A percentile compares a stretch with the other conserved stretches of the same genome.
Evolutionary conservation across 164 flowering plant species (phyloP).

Genomic region (Berberis vulgaris): DNA sequence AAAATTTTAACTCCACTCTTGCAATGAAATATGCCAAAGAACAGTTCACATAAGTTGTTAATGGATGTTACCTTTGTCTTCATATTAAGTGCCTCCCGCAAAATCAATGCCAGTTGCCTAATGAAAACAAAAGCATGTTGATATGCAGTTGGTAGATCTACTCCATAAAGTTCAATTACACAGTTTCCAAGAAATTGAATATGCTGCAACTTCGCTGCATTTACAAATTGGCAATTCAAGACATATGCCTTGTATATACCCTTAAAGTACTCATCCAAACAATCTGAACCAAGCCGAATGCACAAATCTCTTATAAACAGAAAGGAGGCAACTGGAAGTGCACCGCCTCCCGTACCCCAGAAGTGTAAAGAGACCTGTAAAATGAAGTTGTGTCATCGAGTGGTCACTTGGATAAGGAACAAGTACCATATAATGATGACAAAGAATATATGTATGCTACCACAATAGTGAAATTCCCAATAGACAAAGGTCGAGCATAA

Average conservation of each 20-base stretch:
- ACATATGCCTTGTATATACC: slow-evolving; percentile 94
- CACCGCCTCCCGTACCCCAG: slow-evolving; percentile 94
- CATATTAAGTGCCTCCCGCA: slow-evolving; percentile 59
- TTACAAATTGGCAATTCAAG: slow-evolving; percentile 64
- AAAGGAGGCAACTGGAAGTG: slow-evolving; percentile 75
- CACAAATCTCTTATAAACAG: slow-evolving; percentile 79
- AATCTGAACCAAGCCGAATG: slow-evolving; percentile 78
- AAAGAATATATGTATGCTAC: no score
- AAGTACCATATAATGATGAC: no score
- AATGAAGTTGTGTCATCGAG: slow-evolving; percentile 1
- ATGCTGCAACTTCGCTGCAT: slow-evolving; percentile 70
- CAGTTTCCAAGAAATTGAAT: slow-evolving; percentile 80
- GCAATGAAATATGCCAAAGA: no score
- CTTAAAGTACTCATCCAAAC: slow-evolving; percentile 72
- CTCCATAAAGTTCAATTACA: slow-evolving; percentile 62
- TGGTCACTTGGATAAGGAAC: no score
- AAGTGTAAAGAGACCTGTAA: slow-evolving; percentile 80
- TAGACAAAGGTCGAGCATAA: no score
- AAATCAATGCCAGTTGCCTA: slow-evolving; percentile 77
- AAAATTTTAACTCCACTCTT: no score
- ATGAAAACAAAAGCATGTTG: slow-evolving; percentile 90
- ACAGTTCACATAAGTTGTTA: no score
- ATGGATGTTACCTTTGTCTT: slow-evolving; percentile 53
- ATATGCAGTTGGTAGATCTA: slow-evolving; percentile 72
- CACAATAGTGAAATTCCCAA: no score